Base-by-base conservation (phyloP, 225 moss, liverwort and hornwort species). In the Polytrichum formosum region DNA sequence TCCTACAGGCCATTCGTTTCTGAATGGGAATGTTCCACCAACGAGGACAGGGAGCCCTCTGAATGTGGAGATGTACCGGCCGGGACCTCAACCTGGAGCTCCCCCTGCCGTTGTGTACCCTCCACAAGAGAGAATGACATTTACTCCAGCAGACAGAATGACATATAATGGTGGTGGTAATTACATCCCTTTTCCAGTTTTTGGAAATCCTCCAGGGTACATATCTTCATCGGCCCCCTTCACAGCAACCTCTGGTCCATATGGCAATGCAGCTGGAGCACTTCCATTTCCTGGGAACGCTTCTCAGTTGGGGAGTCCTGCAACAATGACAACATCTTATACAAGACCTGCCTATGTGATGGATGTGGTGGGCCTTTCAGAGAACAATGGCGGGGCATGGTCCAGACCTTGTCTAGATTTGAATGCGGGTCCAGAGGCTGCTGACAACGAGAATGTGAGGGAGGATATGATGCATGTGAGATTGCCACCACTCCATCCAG, bases 401-500 rank as follows among this genome's bases (percentile, higher is more conserved):
- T 71, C 78, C 26, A 86, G 97, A 60, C 87, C 86, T 30, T 94
- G 88, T 74, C 79, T 98, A 62, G 97, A 98, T 75, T 81, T 98
- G 30, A 98, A 98, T 85, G 91, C 92, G 5, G 97, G 97, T 58
- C 97, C 97, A 26, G 97, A 98, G 46, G 69, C 85, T 28, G 84
- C 73, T n/a, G 97, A 98, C 26, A 81, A 82, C 23, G 94, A 98
- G 54, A 78, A 74, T 64, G 61, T 64, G 6, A 88, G 91, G 73
- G 97, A 98, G 54, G 97, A 98, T 55, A 70, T 77, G 55, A 74
- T 92, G 79, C 86, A 84, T 54, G 81, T 85, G 63, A 92, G 94
- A 72, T 75, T 88, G 56, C 84, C 88, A 20, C 88, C 88, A 2
- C 75, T 88, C 63, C 88, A 84, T 76, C 84, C 84, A 6, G 46